These are phyloP conservation scores for Leccinum subspadiceum DNA, from an alignment of 1,284 basidiomycete species.

Conservation along the genomic window DNA sequence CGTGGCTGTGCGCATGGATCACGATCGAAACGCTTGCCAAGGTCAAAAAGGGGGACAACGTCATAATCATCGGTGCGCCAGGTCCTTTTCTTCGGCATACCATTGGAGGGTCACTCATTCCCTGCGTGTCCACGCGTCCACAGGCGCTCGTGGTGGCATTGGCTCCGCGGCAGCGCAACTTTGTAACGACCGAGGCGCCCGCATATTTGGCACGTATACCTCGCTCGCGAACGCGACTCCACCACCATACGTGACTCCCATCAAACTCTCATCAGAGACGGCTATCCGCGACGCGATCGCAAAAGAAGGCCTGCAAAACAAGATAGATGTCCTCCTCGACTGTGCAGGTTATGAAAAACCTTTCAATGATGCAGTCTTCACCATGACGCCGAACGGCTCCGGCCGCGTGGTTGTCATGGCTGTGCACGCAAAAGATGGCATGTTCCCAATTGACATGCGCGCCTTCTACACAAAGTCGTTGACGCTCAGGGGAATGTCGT, in stretches of 20 bases:
- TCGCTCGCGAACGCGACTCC: slow-evolving; percentile 25
- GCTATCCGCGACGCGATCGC: slow-evolving; percentile 32
- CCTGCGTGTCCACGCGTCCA: not conserved
- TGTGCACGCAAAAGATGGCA: slow-evolving; percentile 33
- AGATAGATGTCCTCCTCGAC: slow-evolving; percentile 35
- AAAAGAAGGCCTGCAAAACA: slow-evolving; percentile 27
- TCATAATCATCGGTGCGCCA: slow-evolving; percentile 31
- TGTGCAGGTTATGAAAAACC: slow-evolving; percentile 35
- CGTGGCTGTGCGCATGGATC: slow-evolving; percentile 39
- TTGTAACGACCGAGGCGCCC: slow-evolving; percentile 31
- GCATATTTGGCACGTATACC: slow-evolving; percentile 36
- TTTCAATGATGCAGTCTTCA: slow-evolving; percentile 34
- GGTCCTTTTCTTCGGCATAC: not conserved
- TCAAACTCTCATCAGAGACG: slow-evolving; percentile 30
- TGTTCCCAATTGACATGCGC: slow-evolving; percentile 31
- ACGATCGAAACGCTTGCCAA: slow-evolving; percentile 34
- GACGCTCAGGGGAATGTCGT: slow-evolving; percentile 34
- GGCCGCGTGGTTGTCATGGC: slow-evolving; percentile 37
- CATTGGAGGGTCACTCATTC: not conserved
- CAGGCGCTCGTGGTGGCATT: slow-evolving; percentile 36
- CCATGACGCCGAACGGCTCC: slow-evolving; percentile 33
- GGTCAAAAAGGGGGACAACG: slow-evolving; percentile 35
- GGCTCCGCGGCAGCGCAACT: slow-evolving; percentile 36
- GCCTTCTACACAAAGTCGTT: slow-evolving; percentile 33
- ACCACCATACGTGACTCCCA: slow-evolving; percentile 31